These are phyloP conservation scores for Coriaria nepalensis DNA, from an alignment of 306 rosid species.

Conservation along the genomic window DNA sequence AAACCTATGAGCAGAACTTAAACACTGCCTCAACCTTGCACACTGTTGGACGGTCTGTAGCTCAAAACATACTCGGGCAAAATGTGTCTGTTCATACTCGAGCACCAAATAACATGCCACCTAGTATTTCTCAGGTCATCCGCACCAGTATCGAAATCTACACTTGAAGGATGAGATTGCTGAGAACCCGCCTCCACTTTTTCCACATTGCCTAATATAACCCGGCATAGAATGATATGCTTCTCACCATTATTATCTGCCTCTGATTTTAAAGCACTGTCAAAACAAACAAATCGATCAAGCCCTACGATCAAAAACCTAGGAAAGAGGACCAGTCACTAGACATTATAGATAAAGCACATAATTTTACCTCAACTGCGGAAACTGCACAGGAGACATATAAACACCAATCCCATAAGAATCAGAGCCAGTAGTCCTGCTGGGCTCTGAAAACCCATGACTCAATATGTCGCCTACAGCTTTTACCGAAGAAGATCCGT, in stretches of 20 bases:
- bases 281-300: constrained; percentile 6
- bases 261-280: constrained; percentile 31
- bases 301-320: background rate
- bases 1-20: background rate
- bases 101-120: constrained; percentile 43
- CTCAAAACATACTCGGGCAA: constrained; percentile 47
- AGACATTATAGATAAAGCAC: background rate
- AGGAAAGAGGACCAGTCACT: background rate
- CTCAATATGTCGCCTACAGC: constrained; percentile 22
- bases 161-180: constrained; percentile 32
- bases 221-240: constrained; percentile 42
- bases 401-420: constrained; percentile 25
- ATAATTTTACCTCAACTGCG: constrained; percentile 28
- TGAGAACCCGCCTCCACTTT: constrained; percentile 29
- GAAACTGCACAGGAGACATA: constrained; percentile 27
- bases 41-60: constrained; percentile 22
- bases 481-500: constrained; percentile 23
- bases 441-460: constrained; percentile 34
- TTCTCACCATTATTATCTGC: constrained; percentile 32
- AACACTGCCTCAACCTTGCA: constrained; percentile 18
- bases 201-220: constrained; percentile 49
- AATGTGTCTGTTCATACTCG: constrained; percentile 38
- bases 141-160: constrained; percentile 37
- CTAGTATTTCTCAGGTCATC: constrained; percentile 39
- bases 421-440: constrained; percentile 11